Evolutionary conservation across 2,329 filamentous ascomycete genomes (phyloP).

Genomic region (Penicillium sp.): DNA sequence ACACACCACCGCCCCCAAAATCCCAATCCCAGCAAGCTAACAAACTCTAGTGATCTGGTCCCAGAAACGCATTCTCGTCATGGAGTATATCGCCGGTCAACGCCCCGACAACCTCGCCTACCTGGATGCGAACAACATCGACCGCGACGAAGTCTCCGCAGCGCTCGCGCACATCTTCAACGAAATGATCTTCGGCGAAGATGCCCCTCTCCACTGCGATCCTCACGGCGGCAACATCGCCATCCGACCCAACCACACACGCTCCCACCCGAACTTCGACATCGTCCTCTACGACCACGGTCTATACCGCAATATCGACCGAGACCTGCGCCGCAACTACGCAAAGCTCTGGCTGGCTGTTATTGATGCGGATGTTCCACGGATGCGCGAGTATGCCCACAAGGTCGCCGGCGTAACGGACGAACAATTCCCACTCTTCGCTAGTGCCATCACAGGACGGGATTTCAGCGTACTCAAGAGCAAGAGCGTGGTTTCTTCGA

Average conservation of each 20-base stretch:
- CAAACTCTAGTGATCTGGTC: slow-evolving; percentile 72
- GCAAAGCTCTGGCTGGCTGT: slow-evolving; percentile 98
- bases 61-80: slow-evolving; percentile 84
- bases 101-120: slow-evolving; percentile 87
- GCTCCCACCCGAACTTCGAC: slow-evolving; percentile 78
- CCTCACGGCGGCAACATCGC: slow-evolving; percentile 96
- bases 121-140: slow-evolving; percentile 81
- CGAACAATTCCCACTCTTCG: slow-evolving; percentile 91
- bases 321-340: slow-evolving; percentile 76
- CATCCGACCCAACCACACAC: slow-evolving; percentile 71
- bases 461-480: slow-evolving; percentile 76
- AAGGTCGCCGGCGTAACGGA: slow-evolving; percentile 88
- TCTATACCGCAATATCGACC: slow-evolving; percentile 88
- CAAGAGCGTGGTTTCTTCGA: slow-evolving; percentile 57
- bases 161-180: slow-evolving; percentile 92
- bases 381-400: slow-evolving; percentile 85
- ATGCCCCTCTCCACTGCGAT: slow-evolving; percentile 91
- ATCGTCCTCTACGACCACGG: slow-evolving; percentile 96
- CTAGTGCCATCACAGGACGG: slow-evolving; percentile 90
- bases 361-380: slow-evolving; percentile 79
- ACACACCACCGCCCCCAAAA: background rate
- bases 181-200: slow-evolving; percentile 95
- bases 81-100: slow-evolving; percentile 87
- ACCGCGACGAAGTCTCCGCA: slow-evolving; percentile 92
- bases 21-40: slow-evolving; percentile 13